Evolutionary conservation across 805 yeast species (phyloP).

Genomic region (Spathaspora girioi): DNA sequence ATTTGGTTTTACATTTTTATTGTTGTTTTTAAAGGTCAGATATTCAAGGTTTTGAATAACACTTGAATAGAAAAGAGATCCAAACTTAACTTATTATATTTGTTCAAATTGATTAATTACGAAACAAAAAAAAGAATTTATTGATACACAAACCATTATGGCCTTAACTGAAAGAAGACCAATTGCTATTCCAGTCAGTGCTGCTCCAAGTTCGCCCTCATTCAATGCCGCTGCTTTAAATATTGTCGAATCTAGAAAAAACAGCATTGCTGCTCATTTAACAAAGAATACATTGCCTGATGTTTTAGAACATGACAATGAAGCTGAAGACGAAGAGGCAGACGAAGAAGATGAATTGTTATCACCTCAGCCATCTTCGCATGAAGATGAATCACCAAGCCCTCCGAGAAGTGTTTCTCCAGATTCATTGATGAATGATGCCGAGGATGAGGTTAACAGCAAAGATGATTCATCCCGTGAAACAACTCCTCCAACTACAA

Average conservation of each 20-base stretch:
- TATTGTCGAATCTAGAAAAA: slow-evolving; percentile 5
- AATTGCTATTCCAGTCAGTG: slow-evolving; percentile 48
- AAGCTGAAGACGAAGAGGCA: slow-evolving; percentile 16
- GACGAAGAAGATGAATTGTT: slow-evolving; percentile 20
- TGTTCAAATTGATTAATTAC: background rate
- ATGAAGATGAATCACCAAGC: slow-evolving; percentile 27
- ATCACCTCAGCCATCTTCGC: slow-evolving; percentile 2
- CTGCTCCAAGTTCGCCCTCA: slow-evolving; percentile 44
- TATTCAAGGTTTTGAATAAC: slow-evolving; percentile 1
- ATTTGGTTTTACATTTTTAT: background rate
- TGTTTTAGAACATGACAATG: slow-evolving; percentile 12
- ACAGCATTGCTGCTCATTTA: background rate
- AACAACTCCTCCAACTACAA: slow-evolving; percentile 16
- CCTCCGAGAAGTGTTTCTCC: slow-evolving; percentile 41
- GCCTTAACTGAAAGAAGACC: slow-evolving; percentile 70
- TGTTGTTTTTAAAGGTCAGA: background rate
- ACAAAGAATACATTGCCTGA: slow-evolving; percentile 1
- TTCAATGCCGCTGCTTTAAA: slow-evolving; percentile 29
- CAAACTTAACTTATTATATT: background rate
- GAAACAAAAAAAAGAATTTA: background rate
- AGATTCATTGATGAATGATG: slow-evolving; percentile 36
- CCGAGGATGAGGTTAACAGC: slow-evolving; percentile 7
- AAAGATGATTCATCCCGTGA: slow-evolving; percentile 12
- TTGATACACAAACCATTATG: slow-evolving; percentile 28
- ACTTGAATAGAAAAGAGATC: background rate